Conservation (phyloP, 257 asterid genomes). For the Solanum bukasovii region DNA sequence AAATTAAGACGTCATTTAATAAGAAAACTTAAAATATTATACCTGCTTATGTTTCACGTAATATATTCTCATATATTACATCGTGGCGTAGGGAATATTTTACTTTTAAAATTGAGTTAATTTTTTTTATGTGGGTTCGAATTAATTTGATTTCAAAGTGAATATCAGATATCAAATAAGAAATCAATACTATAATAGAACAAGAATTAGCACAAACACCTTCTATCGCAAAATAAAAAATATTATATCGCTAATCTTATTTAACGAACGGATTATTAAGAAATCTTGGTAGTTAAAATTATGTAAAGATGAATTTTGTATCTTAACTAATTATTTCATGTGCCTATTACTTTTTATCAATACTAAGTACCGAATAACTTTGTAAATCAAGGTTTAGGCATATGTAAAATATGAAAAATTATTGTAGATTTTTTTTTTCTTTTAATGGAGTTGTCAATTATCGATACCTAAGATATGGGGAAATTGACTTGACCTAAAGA, state of each 20-base stretch:
- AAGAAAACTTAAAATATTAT: neutral
- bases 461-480: neutral
- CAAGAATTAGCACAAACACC: neutral
- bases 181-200: neutral
- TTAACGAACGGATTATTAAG: neutral
- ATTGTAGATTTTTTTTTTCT: neutral
- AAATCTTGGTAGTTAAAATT: neutral
- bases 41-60: neutral
- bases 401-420: neutral
- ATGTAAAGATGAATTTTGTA: neutral
- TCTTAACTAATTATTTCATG: neutral
- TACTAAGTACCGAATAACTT: neutral
- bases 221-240: neutral
- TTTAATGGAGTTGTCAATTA: neutral
- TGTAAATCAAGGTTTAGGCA: neutral
- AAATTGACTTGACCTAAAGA: neutral
- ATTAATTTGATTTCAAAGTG: neutral
- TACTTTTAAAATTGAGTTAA: neutral
- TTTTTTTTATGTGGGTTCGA: neutral
- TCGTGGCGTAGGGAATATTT: neutral
- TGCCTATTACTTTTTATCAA: neutral
- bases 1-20: neutral
- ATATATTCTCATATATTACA: neutral
- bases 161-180: neutral
- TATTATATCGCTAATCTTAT: neutral